phyloP scores from a whole-genome alignment of 1,139 yeast genomes.

The Yamadazyma diddensiae region DNA sequence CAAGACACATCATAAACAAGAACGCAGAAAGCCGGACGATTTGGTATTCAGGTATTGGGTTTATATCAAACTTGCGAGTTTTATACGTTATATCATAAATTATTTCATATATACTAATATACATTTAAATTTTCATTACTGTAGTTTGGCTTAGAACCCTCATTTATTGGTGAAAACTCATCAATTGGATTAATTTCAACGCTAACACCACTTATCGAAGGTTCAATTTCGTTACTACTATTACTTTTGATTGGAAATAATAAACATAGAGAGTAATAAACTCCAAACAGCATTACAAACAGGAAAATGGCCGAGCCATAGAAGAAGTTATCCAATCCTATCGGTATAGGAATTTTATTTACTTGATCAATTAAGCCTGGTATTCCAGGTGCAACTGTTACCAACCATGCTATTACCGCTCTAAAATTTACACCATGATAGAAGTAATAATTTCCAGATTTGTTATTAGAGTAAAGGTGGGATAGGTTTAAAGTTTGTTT shows the following conservation, averaged over 20 bases:
- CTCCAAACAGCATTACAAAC: constrained; percentile 10
- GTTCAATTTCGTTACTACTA: not conserved
- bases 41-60: too few species aligned
- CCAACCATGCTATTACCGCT: constrained; percentile 12
- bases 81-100: too few species aligned
- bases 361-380: constrained; percentile 10
- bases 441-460: constrained; percentile 10
- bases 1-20: too few species aligned
- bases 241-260: constrained; percentile 8
- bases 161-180: constrained; percentile 1
- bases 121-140: too few species aligned
- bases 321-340: constrained; percentile 11
- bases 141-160: not conserved
- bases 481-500: constrained; percentile 8
- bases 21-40: too few species aligned
- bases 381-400: constrained; percentile 12
- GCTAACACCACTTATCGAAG: not conserved
- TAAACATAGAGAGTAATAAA: constrained; percentile 6
- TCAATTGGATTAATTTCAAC: not conserved
- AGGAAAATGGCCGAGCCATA: constrained; percentile 11
- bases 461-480: constrained; percentile 10
- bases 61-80: too few species aligned
- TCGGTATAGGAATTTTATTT: constrained; percentile 4
- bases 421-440: constrained; percentile 12
- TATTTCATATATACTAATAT: too few species aligned